Evolutionary conservation across 2,329 filamentous ascomycete species (phyloP).

Genomic region (Hymenotorrendiella dingleyae): DNA sequence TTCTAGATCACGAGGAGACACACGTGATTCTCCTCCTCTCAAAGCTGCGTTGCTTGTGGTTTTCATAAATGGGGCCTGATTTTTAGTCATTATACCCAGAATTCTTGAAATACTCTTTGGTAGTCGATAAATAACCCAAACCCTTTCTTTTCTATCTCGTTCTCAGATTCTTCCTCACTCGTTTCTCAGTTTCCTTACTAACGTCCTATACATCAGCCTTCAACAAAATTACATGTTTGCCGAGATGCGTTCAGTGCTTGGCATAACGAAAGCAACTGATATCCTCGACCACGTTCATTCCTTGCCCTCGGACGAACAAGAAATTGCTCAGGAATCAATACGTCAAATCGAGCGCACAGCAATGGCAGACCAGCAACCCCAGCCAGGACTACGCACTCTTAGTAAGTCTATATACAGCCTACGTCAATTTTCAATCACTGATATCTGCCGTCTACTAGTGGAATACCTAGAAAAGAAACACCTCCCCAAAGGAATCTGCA

Average conservation of each 20-base stretch:
- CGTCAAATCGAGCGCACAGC: slow-evolving; percentile 72
- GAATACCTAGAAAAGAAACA: slow-evolving; percentile 63
- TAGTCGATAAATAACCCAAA: too few relatives aligned
- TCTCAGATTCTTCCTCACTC: not conserved
- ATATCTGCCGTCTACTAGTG: too few relatives aligned
- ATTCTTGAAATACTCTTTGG: too few relatives aligned
- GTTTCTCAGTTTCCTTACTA: not conserved
- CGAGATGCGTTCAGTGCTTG: slow-evolving; percentile 73
- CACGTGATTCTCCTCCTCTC: too few relatives aligned
- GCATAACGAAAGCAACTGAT: slow-evolving; percentile 67
- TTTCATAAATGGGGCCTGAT: too few relatives aligned
- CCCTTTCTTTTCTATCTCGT: too few relatives aligned
- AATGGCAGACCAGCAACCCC: slow-evolving; percentile 74
- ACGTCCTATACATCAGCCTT: slow-evolving; percentile 46
- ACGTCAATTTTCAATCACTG: too few relatives aligned
- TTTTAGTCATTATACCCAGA: too few relatives aligned
- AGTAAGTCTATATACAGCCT: too few relatives aligned
- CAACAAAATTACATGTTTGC: slow-evolving; percentile 95
- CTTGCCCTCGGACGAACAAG: slow-evolving; percentile 57
- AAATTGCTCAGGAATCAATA: slow-evolving; percentile 65
- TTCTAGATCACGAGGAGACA: too few relatives aligned
- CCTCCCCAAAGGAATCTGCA: slow-evolving; percentile 81
- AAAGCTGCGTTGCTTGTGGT: too few relatives aligned
- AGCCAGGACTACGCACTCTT: slow-evolving; percentile 69
- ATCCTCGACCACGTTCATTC: slow-evolving; percentile 84